These are phyloP conservation scores for Linderniella brevidens DNA, from an alignment of 257 asterid species.

Conservation along the genomic window DNA sequence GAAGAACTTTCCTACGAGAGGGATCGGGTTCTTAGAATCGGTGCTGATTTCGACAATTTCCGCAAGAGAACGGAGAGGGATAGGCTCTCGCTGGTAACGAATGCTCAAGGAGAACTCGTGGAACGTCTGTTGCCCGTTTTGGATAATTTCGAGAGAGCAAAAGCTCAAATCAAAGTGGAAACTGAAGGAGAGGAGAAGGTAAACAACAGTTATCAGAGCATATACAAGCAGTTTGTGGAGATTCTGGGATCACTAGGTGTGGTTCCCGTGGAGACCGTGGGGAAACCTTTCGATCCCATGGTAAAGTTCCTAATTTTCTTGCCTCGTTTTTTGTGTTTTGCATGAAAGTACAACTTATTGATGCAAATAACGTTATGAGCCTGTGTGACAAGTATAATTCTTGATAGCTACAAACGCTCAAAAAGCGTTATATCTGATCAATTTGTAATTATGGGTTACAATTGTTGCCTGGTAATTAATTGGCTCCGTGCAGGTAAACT, in stretches of 20 bases:
- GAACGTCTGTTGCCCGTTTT: conserved; percentile 58
- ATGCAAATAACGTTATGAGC: background rate
- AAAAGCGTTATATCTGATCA: conserved; percentile 10
- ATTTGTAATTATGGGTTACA: conserved; percentile 10
- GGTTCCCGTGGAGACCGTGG: conserved; percentile 46
- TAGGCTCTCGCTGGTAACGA: conserved; percentile 40
- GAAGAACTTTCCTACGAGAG: conserved; percentile 48
- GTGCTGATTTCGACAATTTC: conserved; percentile 78
- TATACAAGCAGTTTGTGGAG: conserved; percentile 68
- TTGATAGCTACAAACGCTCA: conserved; percentile 7
- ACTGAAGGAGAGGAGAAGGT: conserved; percentile 73
- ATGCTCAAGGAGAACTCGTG: conserved; percentile 70
- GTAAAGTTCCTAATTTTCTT: conserved; percentile 19
- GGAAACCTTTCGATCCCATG: conserved; percentile 66
- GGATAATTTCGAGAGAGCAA: conserved; percentile 84
- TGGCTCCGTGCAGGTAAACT: conserved; percentile 58
- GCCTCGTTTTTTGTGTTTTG: background rate
- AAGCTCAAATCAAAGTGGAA: conserved; percentile 55
- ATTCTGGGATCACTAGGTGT: conserved; percentile 58
- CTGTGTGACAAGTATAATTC: conserved; percentile 1
- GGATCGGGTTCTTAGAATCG: conserved; percentile 55
- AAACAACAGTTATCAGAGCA: conserved; percentile 55
- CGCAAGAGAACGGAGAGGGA: conserved; percentile 70
- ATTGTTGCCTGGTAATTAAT: conserved; percentile 15
- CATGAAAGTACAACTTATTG: background rate